Base-by-base conservation (phyloP, 2,329 filamentous ascomycete genomes). In the Apiospora saccharicola region DNA sequence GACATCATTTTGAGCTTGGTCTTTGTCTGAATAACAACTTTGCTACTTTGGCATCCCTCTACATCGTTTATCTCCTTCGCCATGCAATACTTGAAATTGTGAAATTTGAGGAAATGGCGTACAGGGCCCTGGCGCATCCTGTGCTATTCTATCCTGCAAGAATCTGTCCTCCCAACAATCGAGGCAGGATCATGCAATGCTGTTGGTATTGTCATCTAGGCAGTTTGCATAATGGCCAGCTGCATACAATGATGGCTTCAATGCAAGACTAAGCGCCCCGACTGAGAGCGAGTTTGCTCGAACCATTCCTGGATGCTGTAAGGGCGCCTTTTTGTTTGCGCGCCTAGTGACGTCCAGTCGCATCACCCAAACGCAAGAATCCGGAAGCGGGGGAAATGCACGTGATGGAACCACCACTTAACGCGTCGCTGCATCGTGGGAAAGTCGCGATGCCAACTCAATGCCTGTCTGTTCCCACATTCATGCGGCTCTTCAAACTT, bases 1-100 rank as follows among this genome's bases (percentile, higher is more conserved):
- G 44, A 16, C 3, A 64, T 44, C 34, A 44, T 68, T 68, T 53
- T 68, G 46, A 64, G 61, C 34, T 68, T 57, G 26, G 70, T 46
- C n/a, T 61, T 34, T 26, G 26, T 68, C 22, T 71, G 61, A 67
- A 71, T 71, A 70, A 70, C 53, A 64, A 41, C 22, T 16, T 16
- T 64, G 34, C 57, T 41, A 24, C 22, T 41, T 41, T 64, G 30
- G 57, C 57, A 64, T 24, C 57, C 19, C 24, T 64, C 22, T 0
- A 64, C 34, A 24, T 14, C n/a, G 22, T 34, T 5, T 19, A 12
- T 6, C 8, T 64, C 41, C 57, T 24, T 41, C 30, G 10, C 14
- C 2, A 13, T 12, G 51, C 14, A 22, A 22, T 14, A 24, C 24
- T 16, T 12, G 5, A 57, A 26, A 34, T 1, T 34, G 51, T 34